Evolutionary conservation across 441 rosid species (phyloP).

Genomic region (Pelargonium australe): DNA sequence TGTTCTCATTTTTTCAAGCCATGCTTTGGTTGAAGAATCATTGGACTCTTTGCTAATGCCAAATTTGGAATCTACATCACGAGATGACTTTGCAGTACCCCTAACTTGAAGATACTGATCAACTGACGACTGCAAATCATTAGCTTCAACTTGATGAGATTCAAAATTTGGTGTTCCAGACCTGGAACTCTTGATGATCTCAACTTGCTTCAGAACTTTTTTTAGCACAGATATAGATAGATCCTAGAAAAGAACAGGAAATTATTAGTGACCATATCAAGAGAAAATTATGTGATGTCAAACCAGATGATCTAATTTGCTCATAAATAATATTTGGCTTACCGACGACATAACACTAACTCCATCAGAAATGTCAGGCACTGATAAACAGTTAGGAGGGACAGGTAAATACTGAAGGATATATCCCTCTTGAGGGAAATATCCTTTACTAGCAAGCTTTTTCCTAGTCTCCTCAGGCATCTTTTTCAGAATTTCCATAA

Average conservation of each 20-base stretch:
- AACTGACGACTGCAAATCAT: constrained; percentile 63
- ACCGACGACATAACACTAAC: constrained; percentile 81
- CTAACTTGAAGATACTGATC: constrained; percentile 67
- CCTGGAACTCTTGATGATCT: constrained; percentile 55
- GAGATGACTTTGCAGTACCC: constrained; percentile 68
- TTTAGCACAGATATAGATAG: constrained; percentile 63
- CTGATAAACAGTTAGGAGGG: constrained; percentile 91
- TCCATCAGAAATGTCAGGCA: constrained; percentile 88
- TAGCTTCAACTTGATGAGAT: constrained; percentile 72
- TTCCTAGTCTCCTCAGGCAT: constrained; percentile 59
- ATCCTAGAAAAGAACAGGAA: constrained; percentile 49
- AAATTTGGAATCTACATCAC: constrained; percentile 51
- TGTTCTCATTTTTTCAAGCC: constrained; percentile 86
- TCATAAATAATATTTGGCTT: constrained; percentile 27
- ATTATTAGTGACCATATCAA: constrained; percentile 13
- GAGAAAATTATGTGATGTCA: constrained; percentile 8
- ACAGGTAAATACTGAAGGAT: constrained; percentile 74
- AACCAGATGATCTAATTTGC: constrained; percentile 16
- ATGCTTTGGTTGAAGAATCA: constrained; percentile 71
- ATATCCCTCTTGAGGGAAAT: constrained; percentile 91
- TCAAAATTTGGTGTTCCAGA: constrained; percentile 82
- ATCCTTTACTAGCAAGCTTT: constrained; percentile 74
- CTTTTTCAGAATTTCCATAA: constrained; percentile 66
- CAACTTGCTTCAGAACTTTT: constrained; percentile 72
- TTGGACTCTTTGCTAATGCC: constrained; percentile 51